Conservation (phyloP, 2,329 filamentous ascomycete genomes). For the Botrytis hyacinthi region DNA sequence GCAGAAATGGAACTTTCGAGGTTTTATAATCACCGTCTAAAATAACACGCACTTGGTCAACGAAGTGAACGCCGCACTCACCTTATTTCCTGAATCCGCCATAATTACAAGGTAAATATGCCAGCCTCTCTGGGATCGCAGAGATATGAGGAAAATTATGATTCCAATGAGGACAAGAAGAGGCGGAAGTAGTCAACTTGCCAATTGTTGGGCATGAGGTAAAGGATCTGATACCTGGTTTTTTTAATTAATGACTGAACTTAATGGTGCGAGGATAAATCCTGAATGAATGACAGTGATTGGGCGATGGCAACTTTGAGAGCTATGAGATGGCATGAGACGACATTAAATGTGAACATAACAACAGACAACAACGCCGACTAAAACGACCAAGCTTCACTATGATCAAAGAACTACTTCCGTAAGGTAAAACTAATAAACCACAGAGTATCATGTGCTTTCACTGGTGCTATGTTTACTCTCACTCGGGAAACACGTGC, state of each 20-base stretch:
- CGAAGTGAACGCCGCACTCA: not conserved
- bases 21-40: not conserved
- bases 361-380: not conserved
- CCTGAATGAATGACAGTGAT: not conserved
- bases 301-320: not conserved
- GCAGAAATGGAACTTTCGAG: not conserved
- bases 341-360: not conserved
- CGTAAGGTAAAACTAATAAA: not conserved
- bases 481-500: not conserved
- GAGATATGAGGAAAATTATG: not conserved
- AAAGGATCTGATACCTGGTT: not conserved
- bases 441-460: not conserved
- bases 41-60: fast-evolving
- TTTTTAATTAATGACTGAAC: fast-evolving
- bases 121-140: too few species aligned
- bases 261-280: not conserved
- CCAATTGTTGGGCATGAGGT: fast-evolving
- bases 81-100: too few species aligned
- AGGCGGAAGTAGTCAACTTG: fast-evolving
- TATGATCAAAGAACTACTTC: not conserved
- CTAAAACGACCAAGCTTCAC: not conserved
- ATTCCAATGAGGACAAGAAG: not conserved
- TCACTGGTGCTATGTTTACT: not conserved
- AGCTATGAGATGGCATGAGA: not conserved
- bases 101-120: too few species aligned